Evolutionary conservation across 805 yeast species (phyloP).

Genomic region (Candida piceae): DNA sequence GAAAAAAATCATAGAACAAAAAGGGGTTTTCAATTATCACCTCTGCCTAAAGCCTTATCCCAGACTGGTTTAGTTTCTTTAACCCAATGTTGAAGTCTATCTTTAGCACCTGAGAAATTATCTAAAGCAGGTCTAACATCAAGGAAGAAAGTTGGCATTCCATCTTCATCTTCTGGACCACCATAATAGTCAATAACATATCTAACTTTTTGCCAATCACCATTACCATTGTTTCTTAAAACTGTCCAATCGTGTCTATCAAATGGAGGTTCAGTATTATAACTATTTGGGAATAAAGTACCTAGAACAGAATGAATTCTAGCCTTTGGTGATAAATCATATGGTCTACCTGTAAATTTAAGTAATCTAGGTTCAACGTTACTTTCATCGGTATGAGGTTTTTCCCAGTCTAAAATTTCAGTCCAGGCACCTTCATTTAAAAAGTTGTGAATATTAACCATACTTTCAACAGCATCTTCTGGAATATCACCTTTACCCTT

Average conservation of each 20-base stretch:
- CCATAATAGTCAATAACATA: slow-evolving; percentile 96
- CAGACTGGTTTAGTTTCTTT: slow-evolving; percentile 49
- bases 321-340: slow-evolving; percentile 84
- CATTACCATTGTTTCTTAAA: slow-evolving; percentile 51
- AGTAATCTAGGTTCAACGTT: slow-evolving; percentile 67
- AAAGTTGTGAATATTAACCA: slow-evolving; percentile 97
- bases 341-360: slow-evolving; percentile 89
- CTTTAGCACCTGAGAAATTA: slow-evolving; percentile 52
- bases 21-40: slow-evolving; percentile 10
- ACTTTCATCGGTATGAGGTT: slow-evolving; percentile 52
- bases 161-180: slow-evolving; percentile 80
- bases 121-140: slow-evolving; percentile 97
- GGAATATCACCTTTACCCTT: slow-evolving; percentile 91
- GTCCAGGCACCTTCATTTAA: slow-evolving; percentile 97
- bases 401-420: slow-evolving; percentile 90
- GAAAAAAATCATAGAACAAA: too few relatives aligned
- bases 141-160: slow-evolving; percentile 84
- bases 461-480: slow-evolving; percentile 91
- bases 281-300: slow-evolving; percentile 64
- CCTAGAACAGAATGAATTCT: slow-evolving; percentile 60
- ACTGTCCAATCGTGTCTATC: slow-evolving; percentile 99
- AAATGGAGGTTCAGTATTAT: slow-evolving; percentile 80
- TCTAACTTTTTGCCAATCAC: slow-evolving; percentile 67
- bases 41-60: slow-evolving; percentile 65
- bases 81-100: slow-evolving; percentile 62